These are phyloP conservation scores for Phlebiopsis gigantea DNA, from an alignment of 768 basidiomycete genomes.

Conservation along the genomic window DNA sequence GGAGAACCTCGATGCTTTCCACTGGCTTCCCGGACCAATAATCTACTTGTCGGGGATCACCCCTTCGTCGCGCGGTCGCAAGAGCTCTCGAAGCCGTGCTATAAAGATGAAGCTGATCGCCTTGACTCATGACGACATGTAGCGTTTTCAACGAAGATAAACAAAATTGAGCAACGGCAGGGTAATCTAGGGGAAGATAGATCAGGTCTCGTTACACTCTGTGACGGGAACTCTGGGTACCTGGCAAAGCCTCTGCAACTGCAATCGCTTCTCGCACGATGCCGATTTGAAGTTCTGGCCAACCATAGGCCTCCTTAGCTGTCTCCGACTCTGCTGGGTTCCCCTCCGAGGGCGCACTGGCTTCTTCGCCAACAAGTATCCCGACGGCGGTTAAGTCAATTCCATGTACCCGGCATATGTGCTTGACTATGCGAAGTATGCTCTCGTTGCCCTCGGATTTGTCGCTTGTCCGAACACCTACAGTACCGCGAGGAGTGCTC, in stretches of 20 bases:
- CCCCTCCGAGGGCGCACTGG: background rate
- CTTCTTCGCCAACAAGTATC: slow-evolving; percentile 28
- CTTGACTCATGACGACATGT: slow-evolving; percentile 58
- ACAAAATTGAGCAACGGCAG: slow-evolving; percentile 82
- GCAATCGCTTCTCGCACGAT: slow-evolving; percentile 90
- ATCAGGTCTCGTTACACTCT: background rate
- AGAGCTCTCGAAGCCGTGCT: slow-evolving; percentile 69
- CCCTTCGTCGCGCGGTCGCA: slow-evolving; percentile 69
- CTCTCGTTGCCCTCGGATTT: slow-evolving; percentile 77
- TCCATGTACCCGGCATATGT: slow-evolving; percentile 76
- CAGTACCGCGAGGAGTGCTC: slow-evolving; percentile 38
- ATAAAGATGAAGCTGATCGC: slow-evolving; percentile 79
- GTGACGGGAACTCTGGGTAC: slow-evolving; percentile 34
- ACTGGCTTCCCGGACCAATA: slow-evolving; percentile 88
- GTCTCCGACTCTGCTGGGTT: slow-evolving; percentile 21
- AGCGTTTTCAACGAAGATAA: slow-evolving; percentile 79
- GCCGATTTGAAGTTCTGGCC: slow-evolving; percentile 93
- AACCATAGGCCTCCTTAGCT: slow-evolving; percentile 62
- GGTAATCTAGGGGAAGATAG: slow-evolving; percentile 54
- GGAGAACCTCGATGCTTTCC: slow-evolving; percentile 69
- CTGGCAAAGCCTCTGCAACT: slow-evolving; percentile 87
- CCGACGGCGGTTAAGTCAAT: slow-evolving; percentile 73
- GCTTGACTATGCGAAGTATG: slow-evolving; percentile 66
- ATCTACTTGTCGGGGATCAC: slow-evolving; percentile 61
- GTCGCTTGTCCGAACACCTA: slow-evolving; percentile 72